Evolutionary conservation across 768 basidiomycete species (phyloP), one percentile per base, ranked within the genome.

Genomic region (Termitomyces heimii): DNA sequence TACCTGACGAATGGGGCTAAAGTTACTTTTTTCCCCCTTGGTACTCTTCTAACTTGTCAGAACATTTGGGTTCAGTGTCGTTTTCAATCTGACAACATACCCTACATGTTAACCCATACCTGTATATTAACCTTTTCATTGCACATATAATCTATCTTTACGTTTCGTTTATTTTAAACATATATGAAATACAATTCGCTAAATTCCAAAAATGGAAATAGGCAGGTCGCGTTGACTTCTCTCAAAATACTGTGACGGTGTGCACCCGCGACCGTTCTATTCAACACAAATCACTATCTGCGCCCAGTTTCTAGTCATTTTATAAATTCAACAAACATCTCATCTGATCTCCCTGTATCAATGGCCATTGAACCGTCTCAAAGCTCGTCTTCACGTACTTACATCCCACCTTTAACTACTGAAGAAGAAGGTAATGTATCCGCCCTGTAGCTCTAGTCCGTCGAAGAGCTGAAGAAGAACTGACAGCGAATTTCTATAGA

Each of bases 1-100:
- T 89, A 18, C 72, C 86, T 18, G 86, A 89, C 56, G 87, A 89
- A 61, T 88, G 82, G 82, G 85, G 86, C 55, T 85, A 66, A 70
- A 37, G 8, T 28, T 24, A n/a, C n/a, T n/a, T 3, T 13, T 31
- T 40, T 9, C 7, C 7, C 3, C 39, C n/a, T 40, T 34, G 10
- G 13, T 32, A 14, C 34, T 34, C 13, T 16, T 31, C 16, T 1
- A 40, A 24, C 32, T 16, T 32, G 20, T 39, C 18, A 8, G 37
- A 18, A 50, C 24, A 45, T 46, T 12, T 24, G 34, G 20, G 31
- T 54, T n/a, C 14, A 20, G 32, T 22, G 22, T 24, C 5, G n/a
- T 44, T 54, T 37, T 32, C n/a, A 26, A 14, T 9, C 16, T 35
- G 22, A 37, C 26, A 20, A 39, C 39, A 52, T 57, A 52, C 56